phyloP scores from a whole-genome alignment of 441 rosid genomes.

The Jatropha podagrica region DNA sequence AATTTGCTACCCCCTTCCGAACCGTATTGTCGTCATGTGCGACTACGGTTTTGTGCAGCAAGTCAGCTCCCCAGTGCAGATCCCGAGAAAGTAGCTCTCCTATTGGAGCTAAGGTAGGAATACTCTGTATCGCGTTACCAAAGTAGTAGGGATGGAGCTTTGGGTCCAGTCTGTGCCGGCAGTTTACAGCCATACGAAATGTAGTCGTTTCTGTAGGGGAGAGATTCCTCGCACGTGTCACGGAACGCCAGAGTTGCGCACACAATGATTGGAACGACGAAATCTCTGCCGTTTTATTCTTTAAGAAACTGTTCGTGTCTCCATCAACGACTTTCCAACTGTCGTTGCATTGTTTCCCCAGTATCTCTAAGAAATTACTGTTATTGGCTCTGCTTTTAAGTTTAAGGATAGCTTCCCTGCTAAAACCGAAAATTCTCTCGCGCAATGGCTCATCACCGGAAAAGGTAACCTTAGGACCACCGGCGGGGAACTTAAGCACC shows the following conservation, averaged over 20 bases:
- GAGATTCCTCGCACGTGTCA: conserved; percentile 79
- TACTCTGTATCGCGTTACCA: conserved; percentile 95
- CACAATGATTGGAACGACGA: conserved; percentile 89
- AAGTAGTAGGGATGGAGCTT: conserved; percentile 63
- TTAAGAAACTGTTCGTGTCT: conserved; percentile 14
- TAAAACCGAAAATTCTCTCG: conserved; percentile 78
- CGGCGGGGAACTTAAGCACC: conserved; percentile 63
- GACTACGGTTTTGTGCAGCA: conserved; percentile 73
- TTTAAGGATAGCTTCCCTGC: conserved; percentile 61
- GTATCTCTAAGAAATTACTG: conserved; percentile 10
- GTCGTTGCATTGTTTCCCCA: conserved; percentile 24
- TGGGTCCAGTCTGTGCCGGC: conserved; percentile 85
- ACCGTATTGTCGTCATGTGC: conserved; percentile 68
- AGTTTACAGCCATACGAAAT: conserved; percentile 91
- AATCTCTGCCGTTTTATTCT: conserved; percentile 48
- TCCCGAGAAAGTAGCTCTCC: conserved; percentile 59
- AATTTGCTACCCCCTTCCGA: conserved; percentile 53
- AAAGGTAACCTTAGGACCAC: conserved; percentile 77
- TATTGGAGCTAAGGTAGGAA: conserved; percentile 53
- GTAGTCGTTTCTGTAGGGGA: conserved; percentile 57
- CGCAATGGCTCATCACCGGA: conserved; percentile 68
- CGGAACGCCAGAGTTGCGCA: conserved; percentile 85
- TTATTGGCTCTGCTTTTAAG: conserved; percentile 50
- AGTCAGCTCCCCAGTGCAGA: conserved; percentile 58
- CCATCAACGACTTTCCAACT: conserved; percentile 26